Base-by-base conservation (phyloP, 495 filamentous ascomycete species). In the Neurospora sp. region DNA sequence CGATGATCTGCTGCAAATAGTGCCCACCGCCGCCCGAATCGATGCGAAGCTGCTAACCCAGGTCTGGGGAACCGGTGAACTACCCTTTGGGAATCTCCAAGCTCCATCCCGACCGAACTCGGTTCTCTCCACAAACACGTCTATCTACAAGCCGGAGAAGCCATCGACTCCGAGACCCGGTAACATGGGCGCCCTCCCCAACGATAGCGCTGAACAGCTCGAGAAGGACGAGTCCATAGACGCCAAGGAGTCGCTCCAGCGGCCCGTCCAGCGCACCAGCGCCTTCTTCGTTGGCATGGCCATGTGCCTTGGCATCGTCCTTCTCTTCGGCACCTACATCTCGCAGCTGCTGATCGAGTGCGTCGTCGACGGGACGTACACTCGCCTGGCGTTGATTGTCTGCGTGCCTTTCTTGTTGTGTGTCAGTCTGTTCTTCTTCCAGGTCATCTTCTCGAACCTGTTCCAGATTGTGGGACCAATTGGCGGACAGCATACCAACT, bases 371-470 rank as follows among this genome's bases (percentile, higher is more conserved):
- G 77, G 81, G 22, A 86, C 80, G 71, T 90, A 86, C 72, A 73
- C 83, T 14, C 87, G 91, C 1, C 72, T 92, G 18, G 87, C 84
- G 38, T 86, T 93, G 61, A 71, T 91, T 2, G 83, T 80, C 5
- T 78, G 91, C 22, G 83, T 86, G 68, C 91, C 90, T 2, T 83
- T 92, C 37, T 89, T 92, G 76, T 80, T 92, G 53, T 92, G 91
- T 80, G 91, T 93, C 81, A 90, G 91, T 40, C 79, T 93, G 74
- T 91, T 91, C 82, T 91, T 91, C 76, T 88, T 81, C 18, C 89
- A 91, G 78, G 89, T 91, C 72, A 88, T 92, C 72, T 82, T 92
- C 70, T 89, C 90, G 69, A 90, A 89, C 77, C 75, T 92, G 48
- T 88, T 90, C 37, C 91, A 93, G 79, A 85, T 88, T 38, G 85